Evolutionary conservation across 2,329 filamentous ascomycete genomes (phyloP), one percentile per base, ranked within the genome.

Genomic region (Hymenoscyphus infarciens): DNA sequence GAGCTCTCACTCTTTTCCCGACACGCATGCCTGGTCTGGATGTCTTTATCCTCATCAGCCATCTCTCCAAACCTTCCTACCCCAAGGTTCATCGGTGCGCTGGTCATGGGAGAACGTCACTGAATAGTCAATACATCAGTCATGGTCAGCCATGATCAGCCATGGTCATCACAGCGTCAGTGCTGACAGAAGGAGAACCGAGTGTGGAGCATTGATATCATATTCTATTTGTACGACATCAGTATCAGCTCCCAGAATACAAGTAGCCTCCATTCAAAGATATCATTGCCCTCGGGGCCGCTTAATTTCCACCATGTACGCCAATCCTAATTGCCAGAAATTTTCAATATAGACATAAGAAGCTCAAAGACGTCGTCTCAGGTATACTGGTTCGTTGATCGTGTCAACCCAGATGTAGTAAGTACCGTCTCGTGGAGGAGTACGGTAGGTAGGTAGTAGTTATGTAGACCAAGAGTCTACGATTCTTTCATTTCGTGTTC

Each of bases 401-500:
- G 57, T 25, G 25, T 61, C 63, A 55, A 57, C 19, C 52, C 31
- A 60, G 52, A 58, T 57, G 45, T 22, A 54, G 56, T 57, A 62
- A 58, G 62, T 49, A 59, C 56, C 52, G 63, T 57, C 35, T 64
- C 65, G 61, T 55, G 53, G 52, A 58, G 56, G 56, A 66, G 58
- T 64, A 59, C 22, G 8, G 22, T 38, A 11, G 31, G 56, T 60
- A 38, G 35, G 35, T 15, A 16, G 33, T 42, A 53, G 35, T 13
- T 59, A 49, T 49, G 19, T 54, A 54, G 42, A 27, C 58, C 53
- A n/a, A 27, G 27, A 45, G 22, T 25, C 61, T 57, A 68, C 69
- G 60, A 70, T 57, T 83, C 82, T 68, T 78, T 80, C 33, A 83
- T 81, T 59, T 83, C 84, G 68, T 86, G 79, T 69, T 84, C 81